A percentile compares a stretch with the other conserved stretches of the same genome.
Evolutionary conservation across 208 protist species (phyloP).

Genomic region (Trypanosoma theileri): DNA sequence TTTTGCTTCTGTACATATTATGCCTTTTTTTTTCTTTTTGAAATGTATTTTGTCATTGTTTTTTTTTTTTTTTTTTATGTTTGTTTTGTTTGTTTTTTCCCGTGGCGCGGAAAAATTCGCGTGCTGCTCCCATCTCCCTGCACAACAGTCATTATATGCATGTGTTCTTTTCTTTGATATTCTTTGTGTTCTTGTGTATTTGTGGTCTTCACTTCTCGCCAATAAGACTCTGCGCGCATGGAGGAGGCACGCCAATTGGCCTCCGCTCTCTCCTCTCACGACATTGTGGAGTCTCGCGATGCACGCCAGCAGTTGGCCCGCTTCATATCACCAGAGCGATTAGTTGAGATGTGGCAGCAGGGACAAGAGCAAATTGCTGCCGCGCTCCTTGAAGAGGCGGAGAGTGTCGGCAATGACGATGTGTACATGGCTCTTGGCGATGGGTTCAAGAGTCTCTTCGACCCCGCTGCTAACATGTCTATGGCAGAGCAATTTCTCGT

Average conservation of each 20-base stretch:
- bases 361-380: conserved; percentile 4
- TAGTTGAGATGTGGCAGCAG: conserved; percentile 21
- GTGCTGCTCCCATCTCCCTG: neutral
- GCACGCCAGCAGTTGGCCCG: conserved; percentile 17
- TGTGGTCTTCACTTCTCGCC: neutral
- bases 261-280: conserved; percentile 11
- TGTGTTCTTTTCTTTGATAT: conserved; percentile 9
- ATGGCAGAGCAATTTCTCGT: conserved; percentile 30
- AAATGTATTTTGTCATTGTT: too few relatives aligned
- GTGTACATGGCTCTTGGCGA: conserved; percentile 46
- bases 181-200: conserved; percentile 1
- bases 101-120: too few relatives aligned
- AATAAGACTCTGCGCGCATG: neutral
- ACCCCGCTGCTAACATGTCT: neutral
- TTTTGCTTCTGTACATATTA: neutral
- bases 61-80: too few relatives aligned
- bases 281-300: conserved; percentile 15
- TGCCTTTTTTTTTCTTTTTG: too few relatives aligned
- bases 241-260: conserved; percentile 16
- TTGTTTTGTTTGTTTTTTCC: too few relatives aligned
- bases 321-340: conserved; percentile 14
- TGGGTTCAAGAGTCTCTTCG: conserved; percentile 25
- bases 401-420: conserved; percentile 40
- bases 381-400: conserved; percentile 44
- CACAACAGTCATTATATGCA: neutral